Conservation (phyloP, 768 basidiomycete genomes). For the Boletellus ananas region DNA sequence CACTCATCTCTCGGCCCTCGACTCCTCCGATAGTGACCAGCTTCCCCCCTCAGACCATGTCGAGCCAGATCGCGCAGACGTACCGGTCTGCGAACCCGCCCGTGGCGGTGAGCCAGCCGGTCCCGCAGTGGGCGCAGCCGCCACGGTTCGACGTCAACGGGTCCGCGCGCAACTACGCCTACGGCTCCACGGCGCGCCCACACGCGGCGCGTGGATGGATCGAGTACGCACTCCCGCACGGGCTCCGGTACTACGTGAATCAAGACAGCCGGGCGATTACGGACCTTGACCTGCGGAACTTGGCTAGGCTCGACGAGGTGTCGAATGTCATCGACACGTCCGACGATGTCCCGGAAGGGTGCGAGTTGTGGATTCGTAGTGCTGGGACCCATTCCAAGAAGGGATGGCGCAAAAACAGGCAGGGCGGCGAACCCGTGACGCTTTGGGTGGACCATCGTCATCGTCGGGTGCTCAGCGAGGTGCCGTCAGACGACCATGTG, state of each 20-base stretch:
- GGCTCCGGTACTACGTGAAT: conserved; percentile 66
- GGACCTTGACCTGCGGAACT: conserved; percentile 61
- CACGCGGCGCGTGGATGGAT: conserved; percentile 58
- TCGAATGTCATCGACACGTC: conserved; percentile 31
- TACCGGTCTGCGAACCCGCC: conserved; percentile 19
- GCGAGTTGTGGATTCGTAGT: conserved; percentile 60
- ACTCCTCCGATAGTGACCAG: conserved; percentile 29
- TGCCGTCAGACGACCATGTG: conserved; percentile 32
- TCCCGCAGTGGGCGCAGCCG: conserved; percentile 27
- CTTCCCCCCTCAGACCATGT: conserved; percentile 15
- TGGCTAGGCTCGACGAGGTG: conserved; percentile 44
- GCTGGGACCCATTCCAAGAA: conserved; percentile 33
- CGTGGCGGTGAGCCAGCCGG: conserved; percentile 26
- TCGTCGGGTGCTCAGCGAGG: conserved; percentile 47
- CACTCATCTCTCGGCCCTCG: conserved; percentile 42
- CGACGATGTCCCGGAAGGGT: conserved; percentile 37
- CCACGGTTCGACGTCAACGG: conserved; percentile 27
- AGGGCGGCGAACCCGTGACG: conserved; percentile 35
- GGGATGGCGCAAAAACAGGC: conserved; percentile 29
- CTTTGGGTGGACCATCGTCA: conserved; percentile 68
- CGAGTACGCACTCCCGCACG: conserved; percentile 73
- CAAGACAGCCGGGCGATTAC: conserved; percentile 59
- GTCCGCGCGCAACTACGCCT: conserved; percentile 26
- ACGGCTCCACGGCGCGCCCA: conserved; percentile 24
- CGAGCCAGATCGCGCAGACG: conserved; percentile 22